A percentile compares a stretch with the other conserved stretches of the same genome.
phyloP scores from a whole-genome alignment of 441 rosid species.

The Jatropha podagrica region DNA sequence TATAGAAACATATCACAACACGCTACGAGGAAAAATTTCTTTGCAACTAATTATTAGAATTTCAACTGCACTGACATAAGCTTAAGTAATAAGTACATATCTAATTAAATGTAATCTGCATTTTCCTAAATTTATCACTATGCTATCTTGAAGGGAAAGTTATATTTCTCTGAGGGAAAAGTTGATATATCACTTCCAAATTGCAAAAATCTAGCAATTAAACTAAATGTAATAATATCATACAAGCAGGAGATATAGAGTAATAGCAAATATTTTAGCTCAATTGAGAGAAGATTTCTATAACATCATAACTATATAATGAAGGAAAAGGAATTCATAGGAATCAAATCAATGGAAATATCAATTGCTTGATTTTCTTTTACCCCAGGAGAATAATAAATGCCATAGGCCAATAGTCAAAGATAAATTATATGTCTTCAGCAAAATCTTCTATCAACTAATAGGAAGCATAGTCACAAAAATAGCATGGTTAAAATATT shows the following conservation, averaged over 20 bases:
- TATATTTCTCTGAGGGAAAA: not conserved
- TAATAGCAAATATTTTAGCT: not conserved
- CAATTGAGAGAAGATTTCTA: not conserved
- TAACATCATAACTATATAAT: not conserved
- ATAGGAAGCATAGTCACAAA: not conserved
- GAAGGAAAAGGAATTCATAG: not conserved
- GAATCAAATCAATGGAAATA: slow-evolving; percentile 1
- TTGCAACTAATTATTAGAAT: not conserved
- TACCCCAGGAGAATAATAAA: not conserved
- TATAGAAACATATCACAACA: not conserved
- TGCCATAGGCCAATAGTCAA: not conserved
- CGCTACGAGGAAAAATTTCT: not conserved
- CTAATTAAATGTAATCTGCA: too few species aligned
- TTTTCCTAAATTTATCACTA: not conserved
- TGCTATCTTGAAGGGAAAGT: not conserved
- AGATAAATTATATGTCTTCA: not conserved
- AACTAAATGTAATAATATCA: not conserved
- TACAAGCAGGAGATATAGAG: not conserved
- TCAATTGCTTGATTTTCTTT: not conserved
- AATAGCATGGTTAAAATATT: not conserved
- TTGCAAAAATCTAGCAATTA: too few species aligned
- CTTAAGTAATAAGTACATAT: not conserved
- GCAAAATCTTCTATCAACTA: not conserved
- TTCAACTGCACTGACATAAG: not conserved
- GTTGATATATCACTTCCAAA: not conserved